A percentile compares a stretch with the other conserved stretches of the same genome.
These are phyloP conservation scores for Fusarium robinianum DNA, from an alignment of 2,329 filamentous ascomycete genomes.

Conservation along the genomic window DNA sequence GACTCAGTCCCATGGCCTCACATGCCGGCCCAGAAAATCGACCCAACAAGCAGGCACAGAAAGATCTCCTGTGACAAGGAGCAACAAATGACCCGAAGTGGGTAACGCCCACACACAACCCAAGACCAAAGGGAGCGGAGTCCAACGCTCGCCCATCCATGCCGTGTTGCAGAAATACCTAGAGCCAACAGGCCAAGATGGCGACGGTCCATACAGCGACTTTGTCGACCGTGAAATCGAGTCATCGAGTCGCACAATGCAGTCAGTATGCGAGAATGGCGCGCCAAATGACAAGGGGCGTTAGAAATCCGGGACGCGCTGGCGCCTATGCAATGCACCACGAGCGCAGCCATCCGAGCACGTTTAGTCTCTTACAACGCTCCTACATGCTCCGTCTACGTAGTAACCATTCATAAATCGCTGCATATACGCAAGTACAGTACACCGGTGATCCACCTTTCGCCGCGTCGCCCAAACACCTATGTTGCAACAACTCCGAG, in stretches of 20 bases:
- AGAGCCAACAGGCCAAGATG: conserved; percentile 20
- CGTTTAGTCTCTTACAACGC: too few species aligned
- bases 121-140: conserved; percentile 13
- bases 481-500: too few species aligned
- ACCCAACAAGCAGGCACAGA: conserved; percentile 2
- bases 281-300: conserved; percentile 19
- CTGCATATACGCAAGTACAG: too few species aligned
- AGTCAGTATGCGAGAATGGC: conserved; percentile 24
- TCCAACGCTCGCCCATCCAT: conserved; percentile 20
- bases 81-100: conserved; percentile 20
- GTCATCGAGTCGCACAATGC: conserved; percentile 14
- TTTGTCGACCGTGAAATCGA: conserved; percentile 25
- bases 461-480: too few species aligned
- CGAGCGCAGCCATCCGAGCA: conserved; percentile 8
- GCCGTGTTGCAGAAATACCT: conserved; percentile 12
- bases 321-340: conserved; percentile 35
- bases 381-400: too few species aligned
- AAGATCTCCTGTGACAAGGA: conserved; percentile 17
- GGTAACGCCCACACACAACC: conserved; percentile 26
- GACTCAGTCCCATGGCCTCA: too few species aligned
- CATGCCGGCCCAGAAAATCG: background rate
- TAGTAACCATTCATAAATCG: too few species aligned
- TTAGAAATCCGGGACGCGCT: conserved; percentile 18
- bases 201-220: too few species aligned
- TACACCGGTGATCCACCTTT: too few species aligned